Conservation (phyloP, 257 asterid genomes). For the Perilla frutescens region DNA sequence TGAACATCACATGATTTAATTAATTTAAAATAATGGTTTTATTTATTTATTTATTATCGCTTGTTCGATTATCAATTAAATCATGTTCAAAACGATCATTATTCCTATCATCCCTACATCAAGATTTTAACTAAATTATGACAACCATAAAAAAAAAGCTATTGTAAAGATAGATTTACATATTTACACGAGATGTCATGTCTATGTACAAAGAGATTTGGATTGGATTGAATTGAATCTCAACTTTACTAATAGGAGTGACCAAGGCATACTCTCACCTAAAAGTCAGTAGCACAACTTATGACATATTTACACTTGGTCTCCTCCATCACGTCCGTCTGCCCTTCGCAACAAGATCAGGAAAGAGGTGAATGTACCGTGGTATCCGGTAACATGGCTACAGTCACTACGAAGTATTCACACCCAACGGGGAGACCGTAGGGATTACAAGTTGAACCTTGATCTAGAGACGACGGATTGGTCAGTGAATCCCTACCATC, state of each 20-base stretch:
- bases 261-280: constrained; percentile 39
- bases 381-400: constrained; percentile 69
- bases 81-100: too few relatives aligned
- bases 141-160: background rate
- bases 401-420: constrained; percentile 81
- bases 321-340: constrained; percentile 80
- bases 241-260: constrained; percentile 47
- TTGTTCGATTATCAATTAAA: too few relatives aligned
- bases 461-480: constrained; percentile 41
- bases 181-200: background rate
- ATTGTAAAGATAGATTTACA: background rate
- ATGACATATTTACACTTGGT: constrained; percentile 46
- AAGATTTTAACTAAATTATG: too few relatives aligned
- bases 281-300: constrained; percentile 27
- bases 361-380: constrained; percentile 61
- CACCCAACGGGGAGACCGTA: constrained; percentile 75
- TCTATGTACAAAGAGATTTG: constrained; percentile 39
- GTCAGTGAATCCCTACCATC: constrained; percentile 33
- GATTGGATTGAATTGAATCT: constrained; percentile 35
- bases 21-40: too few relatives aligned
- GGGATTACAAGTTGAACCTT: constrained; percentile 42
- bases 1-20: too few relatives aligned
- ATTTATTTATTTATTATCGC: too few relatives aligned
- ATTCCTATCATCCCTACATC: background rate
- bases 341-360: constrained; percentile 65